Evolutionary conservation across 352 stramenopile species (phyloP), one percentile per base, ranked within the genome.

Genomic region (Phytophthora chlamydospora): DNA sequence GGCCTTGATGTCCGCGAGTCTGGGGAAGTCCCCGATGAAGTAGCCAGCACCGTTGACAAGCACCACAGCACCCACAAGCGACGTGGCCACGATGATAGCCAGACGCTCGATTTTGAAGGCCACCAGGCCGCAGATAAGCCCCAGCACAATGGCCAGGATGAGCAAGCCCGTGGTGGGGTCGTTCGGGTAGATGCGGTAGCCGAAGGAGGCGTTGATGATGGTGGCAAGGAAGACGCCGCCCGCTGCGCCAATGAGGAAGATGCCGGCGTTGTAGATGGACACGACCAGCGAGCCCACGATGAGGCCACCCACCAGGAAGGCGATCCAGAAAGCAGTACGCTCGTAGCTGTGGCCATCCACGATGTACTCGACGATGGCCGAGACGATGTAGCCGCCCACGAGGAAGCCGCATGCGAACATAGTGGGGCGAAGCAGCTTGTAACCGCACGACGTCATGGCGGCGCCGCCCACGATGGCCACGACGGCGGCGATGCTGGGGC

Each of bases 361-460:
- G 31, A 73, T 68, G 52, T 75, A 75, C 56, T 67, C 36, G 11
- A 79, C 73, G 21, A 83, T 51, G 13, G 69, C 73, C 12, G 76
- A 80, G 5, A 77, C 49, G 17, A 82, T 55, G 48, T 85, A 77
- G 24, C 75, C 74, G 6, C 80, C 80, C 1, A 84, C 75, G 45
- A 86, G 62, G 62, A 88, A 87, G 7, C 77, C 80, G 45, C 77
- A 85, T 16, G 75, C 57, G 47, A 89, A 89, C 75, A 88, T 86
- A 17, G 78, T 76, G 31, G 77, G 80, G 13, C 80, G 80, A 21
- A 89, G 58, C 4, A 87, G 50, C 24, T 76, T 76, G 59, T 74
- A 85, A 45, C 80, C 80, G 16, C 62, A 85, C 11, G 73, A 68
- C 19, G 59, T 66, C 40, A 85, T 69, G 3, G 59, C 57, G 2